Percentiles rank a stretch among this genome's conserved stretches.
Evolutionary conservation across 148 eudicot species (phyloP).

Genomic region (Rhododendron molle): DNA sequence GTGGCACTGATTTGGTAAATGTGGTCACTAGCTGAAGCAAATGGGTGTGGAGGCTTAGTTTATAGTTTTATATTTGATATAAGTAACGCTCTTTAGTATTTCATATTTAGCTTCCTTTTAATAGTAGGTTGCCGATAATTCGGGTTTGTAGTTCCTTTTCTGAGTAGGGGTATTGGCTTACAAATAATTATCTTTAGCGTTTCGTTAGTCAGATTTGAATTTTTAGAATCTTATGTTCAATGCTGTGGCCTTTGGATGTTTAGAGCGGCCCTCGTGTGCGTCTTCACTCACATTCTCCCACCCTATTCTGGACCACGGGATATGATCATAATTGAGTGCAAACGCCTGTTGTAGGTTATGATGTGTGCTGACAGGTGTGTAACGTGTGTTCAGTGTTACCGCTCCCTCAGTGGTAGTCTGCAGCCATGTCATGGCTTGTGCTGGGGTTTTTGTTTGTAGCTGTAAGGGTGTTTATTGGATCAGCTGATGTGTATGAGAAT

Average conservation of each 20-base stretch:
- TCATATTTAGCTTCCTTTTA: background rate
- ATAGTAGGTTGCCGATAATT: background rate
- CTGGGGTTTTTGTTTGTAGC: background rate
- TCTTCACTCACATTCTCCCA: background rate
- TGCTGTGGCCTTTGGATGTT: background rate
- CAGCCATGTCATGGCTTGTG: background rate
- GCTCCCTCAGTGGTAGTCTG: background rate
- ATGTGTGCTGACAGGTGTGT: background rate
- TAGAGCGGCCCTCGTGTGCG: background rate
- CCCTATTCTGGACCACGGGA: background rate
- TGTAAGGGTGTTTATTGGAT: background rate
- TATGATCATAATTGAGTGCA: background rate
- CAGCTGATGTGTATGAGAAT: background rate
- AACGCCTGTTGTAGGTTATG: background rate
- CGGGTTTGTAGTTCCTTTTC: background rate
- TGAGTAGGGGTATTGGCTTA: background rate
- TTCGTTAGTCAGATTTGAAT: background rate
- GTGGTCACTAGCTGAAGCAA: background rate
- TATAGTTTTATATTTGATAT: background rate
- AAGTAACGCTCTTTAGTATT: background rate
- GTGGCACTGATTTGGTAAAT: background rate
- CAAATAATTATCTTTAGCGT: background rate
- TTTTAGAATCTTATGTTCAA: background rate
- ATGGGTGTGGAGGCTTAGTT: background rate
- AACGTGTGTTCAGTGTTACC: background rate